Conservation (phyloP, 2,329 filamentous ascomycete genomes). For the Dothideomycetes sp. region DNA sequence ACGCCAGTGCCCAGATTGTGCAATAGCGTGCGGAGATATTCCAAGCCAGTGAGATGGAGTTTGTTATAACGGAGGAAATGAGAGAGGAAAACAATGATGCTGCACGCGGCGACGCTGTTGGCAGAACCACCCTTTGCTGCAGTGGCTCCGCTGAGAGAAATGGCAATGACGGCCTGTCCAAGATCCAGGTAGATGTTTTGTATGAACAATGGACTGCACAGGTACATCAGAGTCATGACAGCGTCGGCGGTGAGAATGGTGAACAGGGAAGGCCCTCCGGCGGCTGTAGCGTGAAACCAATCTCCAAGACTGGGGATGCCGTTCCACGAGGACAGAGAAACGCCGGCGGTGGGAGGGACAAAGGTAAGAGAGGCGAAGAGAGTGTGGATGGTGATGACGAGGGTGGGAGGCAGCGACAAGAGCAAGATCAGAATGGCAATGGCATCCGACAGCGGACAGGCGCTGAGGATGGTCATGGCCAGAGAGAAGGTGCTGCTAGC, state of each 20-base stretch:
- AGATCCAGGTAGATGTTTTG: conserved; percentile 84
- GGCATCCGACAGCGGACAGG: conserved; percentile 86
- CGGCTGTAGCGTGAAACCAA: conserved; percentile 75
- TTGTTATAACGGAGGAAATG: conserved; percentile 46
- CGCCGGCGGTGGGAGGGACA: conserved; percentile 67
- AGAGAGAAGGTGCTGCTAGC: conserved; percentile 66
- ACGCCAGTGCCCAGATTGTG: conserved; percentile 27
- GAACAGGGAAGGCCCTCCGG: conserved; percentile 71
- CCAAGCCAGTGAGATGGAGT: conserved; percentile 29
- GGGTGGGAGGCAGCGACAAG: conserved; percentile 80
- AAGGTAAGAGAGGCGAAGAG: conserved; percentile 90
- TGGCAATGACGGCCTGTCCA: conserved; percentile 85
- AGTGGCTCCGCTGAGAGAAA: conserved; percentile 77
- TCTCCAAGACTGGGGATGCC: conserved; percentile 73
- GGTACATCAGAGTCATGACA: conserved; percentile 65
- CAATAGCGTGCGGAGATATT: conserved; percentile 29
- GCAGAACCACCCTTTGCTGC: conserved; percentile 59
- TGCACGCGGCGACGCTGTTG: conserved; percentile 62
- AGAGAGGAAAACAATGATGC: conserved; percentile 53
- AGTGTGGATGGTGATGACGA: conserved; percentile 81
- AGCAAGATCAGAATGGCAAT: conserved; percentile 94
- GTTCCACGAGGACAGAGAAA: conserved; percentile 39
- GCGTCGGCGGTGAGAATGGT: conserved; percentile 78
- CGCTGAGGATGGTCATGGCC: conserved; percentile 76
- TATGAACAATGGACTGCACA: conserved; percentile 46